Conservation (phyloP, 768 basidiomycete genomes). For the Pleurotus tuber-regium region DNA sequence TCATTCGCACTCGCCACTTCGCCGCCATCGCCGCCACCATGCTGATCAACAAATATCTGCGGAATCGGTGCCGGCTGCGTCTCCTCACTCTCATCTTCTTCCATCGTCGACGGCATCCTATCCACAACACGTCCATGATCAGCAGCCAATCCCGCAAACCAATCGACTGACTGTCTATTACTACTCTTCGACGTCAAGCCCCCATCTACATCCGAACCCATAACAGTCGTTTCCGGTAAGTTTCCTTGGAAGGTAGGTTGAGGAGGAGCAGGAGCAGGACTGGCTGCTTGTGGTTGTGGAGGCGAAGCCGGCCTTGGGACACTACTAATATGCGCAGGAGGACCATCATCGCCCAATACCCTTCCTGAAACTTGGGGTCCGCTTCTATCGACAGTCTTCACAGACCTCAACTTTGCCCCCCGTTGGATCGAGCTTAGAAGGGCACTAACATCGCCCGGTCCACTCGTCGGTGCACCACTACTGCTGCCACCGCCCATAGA, state of each 20-base stretch:
- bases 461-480: too few species aligned
- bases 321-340: slow-evolving; percentile 65
- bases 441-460: slow-evolving; percentile 54
- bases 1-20: slow-evolving; percentile 40
- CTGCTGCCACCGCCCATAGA: too few species aligned
- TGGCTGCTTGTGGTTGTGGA: slow-evolving; percentile 29
- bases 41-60: slow-evolving; percentile 56
- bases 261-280: slow-evolving; percentile 18
- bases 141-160: slow-evolving; percentile 86
- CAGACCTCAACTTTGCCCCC: slow-evolving; percentile 67
- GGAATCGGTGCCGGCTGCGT: slow-evolving; percentile 38
- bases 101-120: slow-evolving; percentile 49
- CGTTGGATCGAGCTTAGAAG: slow-evolving; percentile 79
- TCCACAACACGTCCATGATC: slow-evolving; percentile 47
- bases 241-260: too few species aligned
- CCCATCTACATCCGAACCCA: slow-evolving; percentile 18
- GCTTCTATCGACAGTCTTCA: slow-evolving; percentile 84
- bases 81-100: slow-evolving; percentile 62
- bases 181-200: slow-evolving; percentile 26
- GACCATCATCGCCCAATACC: slow-evolving; percentile 73
- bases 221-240: slow-evolving; percentile 29
- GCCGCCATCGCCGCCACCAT: too few species aligned
- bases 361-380: slow-evolving; percentile 64
- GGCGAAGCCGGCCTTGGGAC: slow-evolving; percentile 44
- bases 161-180: slow-evolving; percentile 82